A percentile compares a stretch with the other conserved stretches of the same genome.
Evolutionary conservation across 164 flowering plant species (phyloP).

Genomic region (Chloranthus sessilifolius): DNA sequence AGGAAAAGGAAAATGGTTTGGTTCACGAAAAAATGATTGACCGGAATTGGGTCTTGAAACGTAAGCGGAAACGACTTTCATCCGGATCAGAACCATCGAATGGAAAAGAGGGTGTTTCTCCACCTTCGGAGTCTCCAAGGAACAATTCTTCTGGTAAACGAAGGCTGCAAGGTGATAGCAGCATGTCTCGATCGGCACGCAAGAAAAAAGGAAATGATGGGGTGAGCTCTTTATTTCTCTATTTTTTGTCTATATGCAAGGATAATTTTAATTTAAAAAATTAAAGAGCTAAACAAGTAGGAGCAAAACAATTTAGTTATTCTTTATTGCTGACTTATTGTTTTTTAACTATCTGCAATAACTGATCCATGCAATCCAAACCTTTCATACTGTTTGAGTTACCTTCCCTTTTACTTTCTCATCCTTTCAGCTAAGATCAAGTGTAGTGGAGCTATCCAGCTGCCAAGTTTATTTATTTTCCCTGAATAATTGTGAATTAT

Average conservation of each 20-base stretch:
- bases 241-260: constrained; percentile 3
- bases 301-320: too few species aligned
- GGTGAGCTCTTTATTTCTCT: constrained; percentile 67
- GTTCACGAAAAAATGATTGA: constrained; percentile 49
- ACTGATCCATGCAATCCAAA: too few species aligned
- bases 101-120: constrained; percentile 36
- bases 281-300: not conserved
- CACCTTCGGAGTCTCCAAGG: constrained; percentile 36
- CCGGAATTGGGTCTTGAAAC: constrained; percentile 79
- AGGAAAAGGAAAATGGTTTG: constrained; percentile 59
- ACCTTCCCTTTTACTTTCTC: too few species aligned
- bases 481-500: too few species aligned
- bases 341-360: not conserved
- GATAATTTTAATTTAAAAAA: not conserved
- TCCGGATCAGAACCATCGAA: constrained; percentile 33
- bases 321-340: too few species aligned
- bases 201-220: constrained; percentile 97
- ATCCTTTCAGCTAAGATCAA: too few species aligned
- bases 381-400: too few species aligned
- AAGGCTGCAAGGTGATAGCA: constrained; percentile 30
- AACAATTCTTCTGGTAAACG: constrained; percentile 37
- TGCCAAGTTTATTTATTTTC: too few species aligned
- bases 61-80: constrained; percentile 72
- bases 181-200: constrained; percentile 28
- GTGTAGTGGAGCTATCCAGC: too few species aligned